These are phyloP conservation scores for Penicillium soppii DNA, from an alignment of 495 filamentous ascomycete genomes.

Conservation along the genomic window DNA sequence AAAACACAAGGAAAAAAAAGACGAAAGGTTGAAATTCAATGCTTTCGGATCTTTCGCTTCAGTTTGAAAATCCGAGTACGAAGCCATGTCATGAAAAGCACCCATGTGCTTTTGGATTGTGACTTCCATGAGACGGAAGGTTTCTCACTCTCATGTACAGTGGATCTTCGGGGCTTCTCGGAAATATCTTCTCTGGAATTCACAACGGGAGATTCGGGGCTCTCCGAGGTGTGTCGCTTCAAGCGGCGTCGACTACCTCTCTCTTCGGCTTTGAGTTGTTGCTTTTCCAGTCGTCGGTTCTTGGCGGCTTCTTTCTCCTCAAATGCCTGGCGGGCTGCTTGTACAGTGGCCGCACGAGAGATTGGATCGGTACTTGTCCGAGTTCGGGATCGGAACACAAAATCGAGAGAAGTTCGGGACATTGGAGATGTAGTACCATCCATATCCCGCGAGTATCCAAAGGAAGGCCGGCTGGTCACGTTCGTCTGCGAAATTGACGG, in stretches of 20 bases:
- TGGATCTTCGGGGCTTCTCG: conserved; percentile 12
- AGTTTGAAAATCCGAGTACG: conserved; percentile 48
- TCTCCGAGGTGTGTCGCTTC: conserved; percentile 26
- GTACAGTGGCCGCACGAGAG: conserved; percentile 52
- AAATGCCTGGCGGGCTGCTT: conserved; percentile 56
- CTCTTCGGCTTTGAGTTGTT: conserved; percentile 51
- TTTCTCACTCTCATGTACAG: background rate
- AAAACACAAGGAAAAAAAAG: background rate
- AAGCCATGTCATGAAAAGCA: conserved; percentile 50
- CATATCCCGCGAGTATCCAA: conserved; percentile 47
- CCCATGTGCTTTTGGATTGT: conserved; percentile 44
- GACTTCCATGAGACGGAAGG: conserved; percentile 33
- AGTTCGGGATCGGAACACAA: conserved; percentile 51
- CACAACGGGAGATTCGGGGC: conserved; percentile 7
- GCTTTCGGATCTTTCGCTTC: conserved; percentile 36
- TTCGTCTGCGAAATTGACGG: conserved; percentile 54
- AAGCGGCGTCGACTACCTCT: conserved; percentile 36
- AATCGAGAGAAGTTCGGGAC: conserved; percentile 57
- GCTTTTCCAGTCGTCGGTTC: conserved; percentile 52
- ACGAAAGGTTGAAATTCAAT: conserved; percentile 14
- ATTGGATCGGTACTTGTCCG: conserved; percentile 48
- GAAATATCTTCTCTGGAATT: conserved; percentile 13
- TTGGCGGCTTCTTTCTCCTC: conserved; percentile 61
- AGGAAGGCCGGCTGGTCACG: conserved; percentile 50
- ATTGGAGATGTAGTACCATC: conserved; percentile 48